Evolutionary conservation across 768 basidiomycete genomes (phyloP), one percentile per base, ranked within the genome.

Genomic region (Lactarius hatsudake): DNA sequence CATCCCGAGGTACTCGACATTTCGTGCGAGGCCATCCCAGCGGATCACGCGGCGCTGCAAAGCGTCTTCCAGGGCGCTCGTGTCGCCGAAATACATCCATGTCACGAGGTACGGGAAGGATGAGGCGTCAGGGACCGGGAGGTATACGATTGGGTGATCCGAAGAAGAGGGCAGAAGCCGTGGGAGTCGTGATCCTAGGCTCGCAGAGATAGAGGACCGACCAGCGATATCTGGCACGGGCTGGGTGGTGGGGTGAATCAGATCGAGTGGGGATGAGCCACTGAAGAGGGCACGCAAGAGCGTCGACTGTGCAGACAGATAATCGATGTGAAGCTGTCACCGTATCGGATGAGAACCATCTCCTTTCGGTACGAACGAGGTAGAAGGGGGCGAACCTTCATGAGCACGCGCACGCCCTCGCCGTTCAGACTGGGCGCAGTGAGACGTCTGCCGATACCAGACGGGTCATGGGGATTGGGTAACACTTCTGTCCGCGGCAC

Each of bases 1-100:
- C 68, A 96, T 82, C 23, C 87, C 89, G 59, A 96, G 87, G 73
- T 93, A 96, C 74, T 96, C 93, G 74, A 90, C 93, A 75, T 95
- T 96, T 67, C 89, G 86, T 23, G 91, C 91, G 67, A 96, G 80
- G 34, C 91, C 92, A 72, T 94, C 90, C 94, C 93, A 96, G 57
- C 85, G 84, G 55, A 93, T 82, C 61, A 81, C 75, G 23, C 88
- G 87, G 23, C 80, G 78, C 67, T 85, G 83, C 15, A 96, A 84
- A 51, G 84, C 87, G 28, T 85, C 81, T 72, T 89, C 85, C 72
- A 96, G 88, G 62, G 81, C 81, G 53, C 79, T 76, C 15, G 85
- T 85, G 68, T 84, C 81, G 36, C 91, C 93, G 76, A 91, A 93
- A 78, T 91, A 91, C 82, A 91, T 86, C 87, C 87, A 93, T 72